These are phyloP conservation scores for Parmelia sp. DNA, from an alignment of 495 filamentous ascomycete species.

Conservation along the genomic window DNA sequence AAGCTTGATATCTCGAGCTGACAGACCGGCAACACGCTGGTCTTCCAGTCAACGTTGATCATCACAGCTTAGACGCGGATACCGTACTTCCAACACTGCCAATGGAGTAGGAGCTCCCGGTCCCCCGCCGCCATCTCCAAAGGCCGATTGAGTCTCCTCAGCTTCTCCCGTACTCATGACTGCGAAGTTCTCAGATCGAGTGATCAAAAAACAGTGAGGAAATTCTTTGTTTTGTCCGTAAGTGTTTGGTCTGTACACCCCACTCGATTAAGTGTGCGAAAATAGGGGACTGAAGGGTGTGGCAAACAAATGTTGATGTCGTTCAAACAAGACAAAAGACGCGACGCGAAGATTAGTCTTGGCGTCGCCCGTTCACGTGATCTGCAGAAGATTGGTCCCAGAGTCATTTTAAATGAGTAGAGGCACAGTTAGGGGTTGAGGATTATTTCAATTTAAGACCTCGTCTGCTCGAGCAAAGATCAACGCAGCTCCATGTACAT, in stretches of 20 bases:
- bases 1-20: slow-evolving; percentile 88
- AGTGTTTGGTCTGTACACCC: background rate
- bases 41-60: slow-evolving; percentile 19
- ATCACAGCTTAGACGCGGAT: background rate
- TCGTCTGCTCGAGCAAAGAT: background rate
- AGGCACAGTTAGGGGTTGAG: background rate
- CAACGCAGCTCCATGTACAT: background rate
- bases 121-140: slow-evolving; percentile 62
- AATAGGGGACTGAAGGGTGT: background rate
- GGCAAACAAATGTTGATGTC: background rate
- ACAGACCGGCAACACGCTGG: slow-evolving; percentile 75
- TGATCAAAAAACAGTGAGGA: background rate
- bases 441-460: background rate
- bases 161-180: slow-evolving; percentile 55
- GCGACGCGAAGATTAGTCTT: background rate
- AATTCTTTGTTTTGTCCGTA: background rate
- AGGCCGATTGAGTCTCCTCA: slow-evolving; percentile 49
- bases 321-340: background rate
- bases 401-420: background rate
- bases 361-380: slow-evolving; percentile 2
- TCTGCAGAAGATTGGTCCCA: background rate
- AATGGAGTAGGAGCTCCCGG: slow-evolving; percentile 96
- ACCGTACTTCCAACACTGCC: slow-evolving; percentile 70
- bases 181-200: background rate
- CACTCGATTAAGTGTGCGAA: background rate